Percentiles rank a stretch among this genome's conserved stretches.
Evolutionary conservation across 305 asterid genomes (phyloP).

Genomic region (Caryopteris hybrid): DNA sequence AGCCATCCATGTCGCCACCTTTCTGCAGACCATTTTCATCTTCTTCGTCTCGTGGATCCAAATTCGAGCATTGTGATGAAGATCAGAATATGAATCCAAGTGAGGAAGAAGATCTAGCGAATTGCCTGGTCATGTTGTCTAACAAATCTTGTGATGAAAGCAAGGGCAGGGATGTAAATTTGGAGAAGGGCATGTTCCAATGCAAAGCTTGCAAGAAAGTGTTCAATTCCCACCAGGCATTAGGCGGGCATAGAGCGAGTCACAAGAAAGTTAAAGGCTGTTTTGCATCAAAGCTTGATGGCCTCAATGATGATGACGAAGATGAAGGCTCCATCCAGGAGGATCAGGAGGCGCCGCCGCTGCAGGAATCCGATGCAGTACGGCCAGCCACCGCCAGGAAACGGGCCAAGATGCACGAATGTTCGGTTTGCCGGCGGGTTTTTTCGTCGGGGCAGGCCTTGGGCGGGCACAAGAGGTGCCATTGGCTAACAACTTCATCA

Average conservation of each 20-base stretch:
- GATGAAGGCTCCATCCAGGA: constrained; percentile 29
- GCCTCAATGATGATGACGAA: constrained; percentile 4
- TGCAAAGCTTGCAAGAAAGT: constrained; percentile 74
- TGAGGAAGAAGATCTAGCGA: constrained; percentile 80
- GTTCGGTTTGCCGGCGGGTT: constrained; percentile 62
- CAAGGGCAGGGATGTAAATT: constrained; percentile 34
- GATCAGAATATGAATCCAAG: too few relatives aligned
- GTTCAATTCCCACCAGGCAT: constrained; percentile 83
- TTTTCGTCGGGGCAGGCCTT: constrained; percentile 80
- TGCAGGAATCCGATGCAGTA: constrained; percentile 6
- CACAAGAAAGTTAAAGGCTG: constrained; percentile 88
- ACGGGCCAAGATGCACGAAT: constrained; percentile 52
- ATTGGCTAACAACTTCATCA: constrained; percentile 52
- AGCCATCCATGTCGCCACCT: background rate
- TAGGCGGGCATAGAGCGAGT: constrained; percentile 91
- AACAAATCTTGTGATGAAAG: constrained; percentile 33
- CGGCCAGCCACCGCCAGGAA: constrained; percentile 6
- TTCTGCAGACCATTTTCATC: background rate
- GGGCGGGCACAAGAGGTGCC: constrained; percentile 83
- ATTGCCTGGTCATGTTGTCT: constrained; percentile 71
- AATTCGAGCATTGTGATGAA: too few relatives aligned
- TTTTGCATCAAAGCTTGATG: constrained; percentile 39
- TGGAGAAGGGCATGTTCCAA: constrained; percentile 51
- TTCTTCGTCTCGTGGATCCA: background rate
- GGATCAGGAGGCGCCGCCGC: background rate